Evolutionary conservation across 495 filamentous ascomycete species (phyloP).

Genomic region (Penicillium malachiteum): DNA sequence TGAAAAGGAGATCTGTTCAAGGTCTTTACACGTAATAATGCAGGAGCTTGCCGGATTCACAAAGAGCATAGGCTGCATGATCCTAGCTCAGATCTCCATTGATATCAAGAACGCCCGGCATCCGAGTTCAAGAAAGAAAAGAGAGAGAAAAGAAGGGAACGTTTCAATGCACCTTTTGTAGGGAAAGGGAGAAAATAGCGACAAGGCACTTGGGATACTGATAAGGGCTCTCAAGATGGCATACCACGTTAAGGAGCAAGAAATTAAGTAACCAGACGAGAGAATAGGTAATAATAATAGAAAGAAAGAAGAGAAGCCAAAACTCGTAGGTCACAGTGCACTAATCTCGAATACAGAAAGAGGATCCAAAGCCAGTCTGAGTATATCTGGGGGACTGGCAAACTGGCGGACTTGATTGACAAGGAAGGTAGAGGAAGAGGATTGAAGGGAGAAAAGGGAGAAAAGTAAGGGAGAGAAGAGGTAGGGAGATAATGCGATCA

Average conservation of each 20-base stretch:
- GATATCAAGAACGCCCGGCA: too few species aligned
- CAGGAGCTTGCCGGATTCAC: too few species aligned
- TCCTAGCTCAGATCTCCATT: too few species aligned
- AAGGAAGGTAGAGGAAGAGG: conserved; percentile 25
- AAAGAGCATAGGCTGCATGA: too few species aligned
- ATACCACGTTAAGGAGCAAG: conserved; percentile 19
- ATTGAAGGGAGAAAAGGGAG: not conserved
- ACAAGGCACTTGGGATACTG: conserved; percentile 8
- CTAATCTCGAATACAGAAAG: conserved; percentile 35
- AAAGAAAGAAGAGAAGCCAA: conserved; percentile 26
- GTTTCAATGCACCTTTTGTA: too few species aligned
- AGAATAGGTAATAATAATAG: conserved; percentile 34
- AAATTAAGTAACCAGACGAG: conserved; percentile 37
- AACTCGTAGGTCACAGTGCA: conserved; percentile 39
- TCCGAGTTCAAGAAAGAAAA: not conserved
- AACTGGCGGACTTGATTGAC: conserved; percentile 9
- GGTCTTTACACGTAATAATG: too few species aligned
- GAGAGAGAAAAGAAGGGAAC: not conserved
- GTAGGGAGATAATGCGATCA: conserved; percentile 23
- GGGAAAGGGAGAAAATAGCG: conserved; percentile 8
- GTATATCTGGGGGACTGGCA: not conserved
- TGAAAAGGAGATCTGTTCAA: too few species aligned
- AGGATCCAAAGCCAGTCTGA: conserved; percentile 11
- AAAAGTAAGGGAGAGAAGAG: not conserved
- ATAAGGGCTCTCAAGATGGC: conserved; percentile 2